Conservation (phyloP, 1,284 basidiomycete species). For the Malassezia yamatoensis region DNA sequence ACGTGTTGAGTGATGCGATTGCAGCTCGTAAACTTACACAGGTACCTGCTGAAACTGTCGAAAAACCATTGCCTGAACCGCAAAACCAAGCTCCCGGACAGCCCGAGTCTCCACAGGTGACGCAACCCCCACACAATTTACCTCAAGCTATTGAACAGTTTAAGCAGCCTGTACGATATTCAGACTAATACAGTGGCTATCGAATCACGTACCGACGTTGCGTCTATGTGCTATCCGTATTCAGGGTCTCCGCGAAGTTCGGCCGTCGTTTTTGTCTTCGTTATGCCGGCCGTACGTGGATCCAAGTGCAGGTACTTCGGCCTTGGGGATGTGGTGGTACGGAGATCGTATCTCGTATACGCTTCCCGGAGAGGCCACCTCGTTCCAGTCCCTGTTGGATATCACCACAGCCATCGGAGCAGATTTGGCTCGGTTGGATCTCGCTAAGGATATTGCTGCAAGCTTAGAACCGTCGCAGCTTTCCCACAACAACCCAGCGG, state of each 20-base stretch:
- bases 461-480: constrained; percentile 58
- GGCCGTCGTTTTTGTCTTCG: constrained; percentile 66
- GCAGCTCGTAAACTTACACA: not conserved
- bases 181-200: constrained; percentile 3
- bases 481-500: constrained; percentile 55
- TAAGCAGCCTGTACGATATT: constrained; percentile 11
- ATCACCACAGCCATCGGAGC: constrained; percentile 61
- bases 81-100: not conserved
- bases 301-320: constrained; percentile 34
- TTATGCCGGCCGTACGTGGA: constrained; percentile 62
- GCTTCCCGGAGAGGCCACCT: constrained; percentile 31
- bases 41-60: not conserved
- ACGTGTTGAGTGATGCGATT: constrained; percentile 15
- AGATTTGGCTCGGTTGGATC: constrained; percentile 63
- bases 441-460: constrained; percentile 65
- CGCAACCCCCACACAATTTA: constrained; percentile 23
- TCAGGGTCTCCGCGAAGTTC: constrained; percentile 63
- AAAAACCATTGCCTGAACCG: not conserved
- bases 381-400: constrained; percentile 52
- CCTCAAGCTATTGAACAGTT: constrained; percentile 25
- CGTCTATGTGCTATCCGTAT: constrained; percentile 65
- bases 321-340: constrained; percentile 25
- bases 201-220: constrained; percentile 20
- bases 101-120: not conserved
- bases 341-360: constrained; percentile 36